Percentiles rank a stretch among this genome's conserved stretches.
These are phyloP conservation scores for Catunica adiposa DNA, from an alignment of 2,329 filamentous ascomycete genomes.

Conservation along the genomic window DNA sequence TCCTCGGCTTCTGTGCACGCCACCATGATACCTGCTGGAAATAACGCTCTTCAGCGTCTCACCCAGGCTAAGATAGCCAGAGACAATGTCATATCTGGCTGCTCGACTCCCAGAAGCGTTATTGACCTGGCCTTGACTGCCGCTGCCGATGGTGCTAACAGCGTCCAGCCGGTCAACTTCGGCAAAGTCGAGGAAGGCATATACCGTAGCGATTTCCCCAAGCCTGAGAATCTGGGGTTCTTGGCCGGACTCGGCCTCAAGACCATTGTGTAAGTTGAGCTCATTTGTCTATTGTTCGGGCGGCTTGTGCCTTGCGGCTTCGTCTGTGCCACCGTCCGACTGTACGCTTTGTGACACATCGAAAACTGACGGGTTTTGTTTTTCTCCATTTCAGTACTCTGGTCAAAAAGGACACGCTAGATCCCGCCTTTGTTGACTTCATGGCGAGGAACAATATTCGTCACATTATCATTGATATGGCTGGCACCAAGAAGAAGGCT, in stretches of 20 bases:
- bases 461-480: constrained; percentile 61
- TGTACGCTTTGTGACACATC: not conserved
- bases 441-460: constrained; percentile 49
- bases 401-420: constrained; percentile 43
- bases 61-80: not conserved
- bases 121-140: not conserved
- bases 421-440: constrained; percentile 40
- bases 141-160: not conserved
- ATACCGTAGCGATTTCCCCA: constrained; percentile 70
- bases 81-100: not conserved
- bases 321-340: not conserved
- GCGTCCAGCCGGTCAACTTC: constrained; percentile 49
- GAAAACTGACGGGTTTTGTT: not conserved
- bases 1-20: too few relatives aligned
- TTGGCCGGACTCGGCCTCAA: constrained; percentile 53
- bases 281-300: not conserved
- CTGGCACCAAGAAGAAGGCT: constrained; percentile 70
- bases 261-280: constrained; percentile 54
- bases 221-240: constrained; percentile 52
- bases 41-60: not conserved
- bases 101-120: not conserved
- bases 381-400: constrained; percentile 32
- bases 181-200: constrained; percentile 56
- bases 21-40: too few relatives aligned
- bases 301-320: not conserved